These are phyloP conservation scores for Penicillium canariense DNA, from an alignment of 495 filamentous ascomycete genomes.

Conservation along the genomic window DNA sequence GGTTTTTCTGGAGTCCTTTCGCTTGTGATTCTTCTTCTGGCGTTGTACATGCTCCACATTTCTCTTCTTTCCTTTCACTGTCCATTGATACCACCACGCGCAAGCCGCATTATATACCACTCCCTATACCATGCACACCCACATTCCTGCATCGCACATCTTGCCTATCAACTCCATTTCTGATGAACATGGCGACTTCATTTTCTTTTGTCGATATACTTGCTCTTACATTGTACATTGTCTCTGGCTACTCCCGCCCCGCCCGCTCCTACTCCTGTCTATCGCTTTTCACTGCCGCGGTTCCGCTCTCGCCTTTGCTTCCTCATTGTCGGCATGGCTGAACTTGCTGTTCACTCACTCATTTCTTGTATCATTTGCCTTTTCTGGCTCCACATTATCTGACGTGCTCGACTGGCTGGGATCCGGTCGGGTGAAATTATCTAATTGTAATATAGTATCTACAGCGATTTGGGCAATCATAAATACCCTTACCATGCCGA, in stretches of 20 bases:
- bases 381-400: neutral
- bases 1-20: constrained; percentile 26
- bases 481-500: constrained; percentile 16
- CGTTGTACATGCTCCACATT: constrained; percentile 29
- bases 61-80: constrained; percentile 12
- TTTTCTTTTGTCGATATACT: constrained; percentile 38
- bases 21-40: constrained; percentile 23
- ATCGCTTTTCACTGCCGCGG: constrained; percentile 4
- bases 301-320: constrained; percentile 23
- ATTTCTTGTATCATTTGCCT: constrained; percentile 12
- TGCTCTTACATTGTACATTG: constrained; percentile 27
- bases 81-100: constrained; percentile 38
- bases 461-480: constrained; percentile 17
- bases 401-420: constrained; percentile 21
- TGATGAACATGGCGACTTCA: constrained; percentile 22
- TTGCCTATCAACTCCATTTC: constrained; percentile 11
- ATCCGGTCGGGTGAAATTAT: constrained; percentile 20
- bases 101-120: constrained; percentile 36
- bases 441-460: constrained; percentile 43
- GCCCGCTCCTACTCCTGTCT: constrained; percentile 15
- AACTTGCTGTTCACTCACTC: constrained; percentile 4
- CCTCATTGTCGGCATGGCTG: constrained; percentile 10
- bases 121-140: constrained; percentile 26
- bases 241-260: constrained; percentile 16
- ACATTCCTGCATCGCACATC: constrained; percentile 12